Percentiles rank a stretch among this genome's conserved stretches.
phyloP scores from a whole-genome alignment of 306 rosid genomes.

The Castanospermum australe region DNA sequence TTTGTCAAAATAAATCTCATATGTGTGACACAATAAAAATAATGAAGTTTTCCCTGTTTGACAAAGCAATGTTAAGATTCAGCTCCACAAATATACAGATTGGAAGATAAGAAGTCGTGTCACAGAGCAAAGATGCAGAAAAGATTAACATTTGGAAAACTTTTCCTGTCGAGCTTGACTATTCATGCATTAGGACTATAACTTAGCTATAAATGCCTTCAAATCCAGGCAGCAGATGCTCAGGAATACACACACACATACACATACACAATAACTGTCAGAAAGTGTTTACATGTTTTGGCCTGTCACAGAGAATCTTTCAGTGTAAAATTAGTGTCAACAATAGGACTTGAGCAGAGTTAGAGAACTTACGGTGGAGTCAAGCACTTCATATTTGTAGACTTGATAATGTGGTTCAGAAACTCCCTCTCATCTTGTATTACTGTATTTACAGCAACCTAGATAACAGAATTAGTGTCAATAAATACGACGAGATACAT shows the following conservation, averaged over 20 bases:
- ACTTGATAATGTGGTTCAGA: constrained; percentile 73
- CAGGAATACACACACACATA: no score
- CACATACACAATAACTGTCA: background rate
- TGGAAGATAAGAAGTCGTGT: background rate
- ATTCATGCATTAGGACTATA: background rate
- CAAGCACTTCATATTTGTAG: constrained; percentile 91
- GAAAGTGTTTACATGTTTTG: background rate
- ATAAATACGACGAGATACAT: constrained; percentile 22
- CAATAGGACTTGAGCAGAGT: constrained; percentile 12
- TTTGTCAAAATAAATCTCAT: background rate
- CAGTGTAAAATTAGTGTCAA: background rate
- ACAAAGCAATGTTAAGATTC: constrained; percentile 7
- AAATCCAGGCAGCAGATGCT: background rate
- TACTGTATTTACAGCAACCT: constrained; percentile 89
- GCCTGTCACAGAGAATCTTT: background rate
- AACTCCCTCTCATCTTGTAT: constrained; percentile 84
- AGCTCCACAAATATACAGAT: background rate
- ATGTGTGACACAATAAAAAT: background rate
- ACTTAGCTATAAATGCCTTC: background rate
- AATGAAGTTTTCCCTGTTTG: background rate
- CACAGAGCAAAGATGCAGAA: no score
- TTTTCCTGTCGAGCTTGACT: background rate
- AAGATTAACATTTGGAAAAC: background rate
- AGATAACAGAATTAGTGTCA: constrained; percentile 23
- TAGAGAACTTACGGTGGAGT: constrained; percentile 70